These are phyloP conservation scores for Fragosphaeria purpurea DNA, from an alignment of 2,329 filamentous ascomycete genomes.

Conservation along the genomic window DNA sequence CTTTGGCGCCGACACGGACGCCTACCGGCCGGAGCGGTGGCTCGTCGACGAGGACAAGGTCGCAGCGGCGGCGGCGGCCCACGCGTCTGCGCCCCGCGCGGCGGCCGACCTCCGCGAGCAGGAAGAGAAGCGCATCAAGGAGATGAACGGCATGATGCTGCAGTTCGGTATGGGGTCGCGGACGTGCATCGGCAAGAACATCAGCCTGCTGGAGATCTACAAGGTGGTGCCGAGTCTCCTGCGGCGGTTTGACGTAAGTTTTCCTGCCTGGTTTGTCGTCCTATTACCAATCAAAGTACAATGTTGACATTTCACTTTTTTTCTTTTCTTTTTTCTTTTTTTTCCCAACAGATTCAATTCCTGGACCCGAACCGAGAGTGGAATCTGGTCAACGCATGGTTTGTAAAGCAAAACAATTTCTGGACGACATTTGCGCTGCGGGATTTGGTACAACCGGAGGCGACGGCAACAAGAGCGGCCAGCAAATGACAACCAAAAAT, in stretches of 20 bases:
- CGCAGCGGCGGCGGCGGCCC: neutral
- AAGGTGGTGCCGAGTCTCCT: constrained; percentile 52
- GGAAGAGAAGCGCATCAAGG: constrained; percentile 45
- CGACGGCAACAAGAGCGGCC: neutral
- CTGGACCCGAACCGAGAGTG: constrained; percentile 45
- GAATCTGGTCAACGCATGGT: constrained; percentile 52
- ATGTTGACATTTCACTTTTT: neutral
- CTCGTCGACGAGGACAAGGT: constrained; percentile 30
- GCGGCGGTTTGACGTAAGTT: constrained; percentile 50
- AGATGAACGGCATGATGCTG: constrained; percentile 62
- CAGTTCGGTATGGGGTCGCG: constrained; percentile 63
- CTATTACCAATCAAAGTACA: no score
- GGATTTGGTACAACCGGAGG: constrained; percentile 25
- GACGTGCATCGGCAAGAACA: constrained; percentile 62
- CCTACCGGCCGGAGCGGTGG: constrained; percentile 61
- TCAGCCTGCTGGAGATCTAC: constrained; percentile 52
- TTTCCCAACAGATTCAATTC: constrained; percentile 39
- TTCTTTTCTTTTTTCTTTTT: neutral
- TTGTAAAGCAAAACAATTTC: constrained; percentile 51
- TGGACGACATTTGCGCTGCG: constrained; percentile 33
- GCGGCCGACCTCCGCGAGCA: constrained; percentile 18
- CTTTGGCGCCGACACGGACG: constrained; percentile 58
- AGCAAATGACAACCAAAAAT: no score
- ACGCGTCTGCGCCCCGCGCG: neutral
- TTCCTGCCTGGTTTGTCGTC: no score